Evolutionary conservation across 2,329 filamentous ascomycete genomes (phyloP), one percentile per base, ranked within the genome.

Genomic region (Neopestalotiopsis clavispora): DNA sequence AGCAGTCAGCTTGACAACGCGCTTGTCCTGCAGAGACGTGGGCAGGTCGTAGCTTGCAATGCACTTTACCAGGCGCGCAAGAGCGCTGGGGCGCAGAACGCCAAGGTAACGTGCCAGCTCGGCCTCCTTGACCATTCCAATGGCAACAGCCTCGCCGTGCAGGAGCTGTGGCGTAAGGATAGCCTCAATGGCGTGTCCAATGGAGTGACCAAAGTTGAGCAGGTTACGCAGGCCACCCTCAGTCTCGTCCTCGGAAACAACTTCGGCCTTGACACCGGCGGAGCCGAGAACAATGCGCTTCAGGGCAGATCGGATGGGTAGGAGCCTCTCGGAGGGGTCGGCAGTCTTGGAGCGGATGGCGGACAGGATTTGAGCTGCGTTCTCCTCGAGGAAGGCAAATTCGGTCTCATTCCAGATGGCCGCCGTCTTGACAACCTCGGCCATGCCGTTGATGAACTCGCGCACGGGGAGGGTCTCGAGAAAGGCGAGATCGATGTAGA

Each of bases 371-470:
- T 86, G 82, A 49, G 91, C 84, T 1, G 95, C 94, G 75, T 96
- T 94, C 73, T 92, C 86, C 79, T 99, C 96, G 20, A 99, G 85
- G 13, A 92, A 84, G 58, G 91, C 87, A 78, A 99, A 99, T 77
- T 98, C 95, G 10, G 86, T 82, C 80, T 97, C 94, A 76, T 97
- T 90, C 89, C 95, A 98, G 75, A 99, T 98, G 67, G 96, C 96
- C 3, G 96, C 96, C 3, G 96, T 99, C 88, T 98, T 98, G 79
- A 98, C 88, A 38, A 99, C 95, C 83, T 99, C 96, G 32, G 95
- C 96, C 95, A 99, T 98, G 70, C 96, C 96, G 79, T 99, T 99
- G 81, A 98, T 94, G 77, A 99, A 95, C 81, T 99, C 95, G 73
- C 96, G 88, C 72, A 92, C 91, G 1, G 95, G 95, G 23, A 99